Evolutionary conservation across 768 basidiomycete genomes (phyloP), one percentile per base, ranked within the genome.

Genomic region (Russula vinacea): DNA sequence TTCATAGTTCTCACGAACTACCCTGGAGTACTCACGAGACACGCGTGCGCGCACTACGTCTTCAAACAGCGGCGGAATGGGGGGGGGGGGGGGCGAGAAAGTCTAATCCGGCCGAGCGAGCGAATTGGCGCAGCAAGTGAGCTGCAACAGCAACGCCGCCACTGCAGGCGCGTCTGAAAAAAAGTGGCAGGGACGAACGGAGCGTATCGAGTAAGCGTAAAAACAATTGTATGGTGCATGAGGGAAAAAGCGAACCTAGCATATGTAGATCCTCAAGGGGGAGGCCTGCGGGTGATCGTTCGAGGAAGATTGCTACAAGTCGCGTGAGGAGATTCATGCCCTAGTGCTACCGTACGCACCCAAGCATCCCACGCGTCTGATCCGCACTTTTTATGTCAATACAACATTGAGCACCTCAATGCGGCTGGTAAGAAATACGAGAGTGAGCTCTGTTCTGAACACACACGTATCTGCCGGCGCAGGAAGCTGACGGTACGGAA

Each of bases 41-140:
- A 90, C 83, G 7, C 84, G 80, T 32, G 76, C 73, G 3, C 81
- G 72, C 10, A 94, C 87, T 1, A 89, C 88, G 51, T 77, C 74
- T 44, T 80, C 80, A 72, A 94, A 86, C 3, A 90, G 76, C 19
- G 81, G 80, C 3, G 81, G 81, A 35, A 97, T 76, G 19, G 88
- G 74, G 0, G 80, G 74, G 35, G 87, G 84, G 76, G 19, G 88
- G 74, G 0, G 80, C 74, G 35, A 87, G 84, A 75, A 99, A 98
- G 72, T 97, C 95, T 70, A 95, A 81, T 0, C 96, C 95, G 17
- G 82, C 22, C 94, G 85, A 0, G 92, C 82, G 71, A 97, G 96
- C 1, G 94, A 94, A 19, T 87, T 85, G 10, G 94, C 87, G 73
- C 94, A 98, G 75, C 98, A 98, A 11, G 90, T 89, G 51, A 98